Conservation (phyloP, 2,329 filamentous ascomycete genomes). For the Sporothrix protearum region DNA sequence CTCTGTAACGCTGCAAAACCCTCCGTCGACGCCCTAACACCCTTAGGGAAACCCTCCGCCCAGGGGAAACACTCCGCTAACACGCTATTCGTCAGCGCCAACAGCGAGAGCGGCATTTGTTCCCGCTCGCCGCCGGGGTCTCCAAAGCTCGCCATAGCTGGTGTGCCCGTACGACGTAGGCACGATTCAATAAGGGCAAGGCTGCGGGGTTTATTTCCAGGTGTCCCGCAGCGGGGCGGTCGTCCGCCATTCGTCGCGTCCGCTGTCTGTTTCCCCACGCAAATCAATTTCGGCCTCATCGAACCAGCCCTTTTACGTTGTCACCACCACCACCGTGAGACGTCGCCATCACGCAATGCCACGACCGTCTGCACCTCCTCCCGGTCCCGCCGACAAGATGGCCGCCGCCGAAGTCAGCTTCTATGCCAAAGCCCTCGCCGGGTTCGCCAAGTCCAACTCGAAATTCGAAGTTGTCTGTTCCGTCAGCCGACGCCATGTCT, state of each 20-base stretch:
- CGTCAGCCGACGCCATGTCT: not conserved
- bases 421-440: slow-evolving; percentile 44
- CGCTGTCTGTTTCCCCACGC: not conserved
- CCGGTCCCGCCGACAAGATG: slow-evolving; percentile 10
- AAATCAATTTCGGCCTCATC: not conserved
- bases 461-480: slow-evolving; percentile 45
- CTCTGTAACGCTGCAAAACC: not conserved
- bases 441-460: slow-evolving; percentile 44
- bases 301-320: not conserved
- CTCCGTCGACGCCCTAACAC: not conserved
- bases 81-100: slow-evolving; percentile 1
- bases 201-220: not conserved
- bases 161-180: not conserved
- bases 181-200: not conserved
- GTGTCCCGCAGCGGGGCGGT: not conserved
- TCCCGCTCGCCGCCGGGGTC: not conserved
- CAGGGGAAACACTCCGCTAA: not conserved
- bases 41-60: not conserved
- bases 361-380: not conserved
- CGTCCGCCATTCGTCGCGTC: not conserved
- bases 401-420: slow-evolving; percentile 34
- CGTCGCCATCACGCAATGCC: not conserved
- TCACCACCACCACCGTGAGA: not conserved
- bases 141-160: not conserved
- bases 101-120: not conserved